These are phyloP conservation scores for Phytophthora aleatoria DNA, from an alignment of 352 stramenopile genomes.

Conservation along the genomic window DNA sequence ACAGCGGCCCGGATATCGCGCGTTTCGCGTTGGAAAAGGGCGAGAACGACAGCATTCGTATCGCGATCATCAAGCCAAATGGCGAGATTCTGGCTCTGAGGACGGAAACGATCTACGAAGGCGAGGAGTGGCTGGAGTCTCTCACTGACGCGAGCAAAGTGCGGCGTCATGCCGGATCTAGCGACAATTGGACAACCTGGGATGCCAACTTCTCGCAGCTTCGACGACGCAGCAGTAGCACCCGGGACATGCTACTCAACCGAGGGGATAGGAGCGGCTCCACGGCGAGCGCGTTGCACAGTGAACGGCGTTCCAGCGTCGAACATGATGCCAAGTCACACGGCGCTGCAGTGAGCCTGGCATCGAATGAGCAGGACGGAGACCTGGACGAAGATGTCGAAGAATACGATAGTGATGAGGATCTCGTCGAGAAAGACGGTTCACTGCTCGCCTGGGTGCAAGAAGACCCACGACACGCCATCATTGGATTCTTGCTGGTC, in stretches of 20 bases:
- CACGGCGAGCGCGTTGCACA: slow-evolving; percentile 23
- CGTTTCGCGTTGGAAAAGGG: slow-evolving; percentile 62
- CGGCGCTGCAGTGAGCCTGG: background rate
- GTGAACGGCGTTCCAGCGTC: slow-evolving; percentile 23
- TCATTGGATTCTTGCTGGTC: slow-evolving; percentile 60
- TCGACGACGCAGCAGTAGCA: slow-evolving; percentile 42
- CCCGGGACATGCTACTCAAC: slow-evolving; percentile 19
- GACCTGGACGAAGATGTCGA: slow-evolving; percentile 28
- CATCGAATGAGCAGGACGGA: slow-evolving; percentile 21
- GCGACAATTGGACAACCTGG: slow-evolving; percentile 37
- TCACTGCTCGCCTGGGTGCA: slow-evolving; percentile 72
- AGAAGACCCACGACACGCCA: slow-evolving; percentile 68
- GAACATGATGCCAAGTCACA: slow-evolving; percentile 18
- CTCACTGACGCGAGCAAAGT: slow-evolving; percentile 74
- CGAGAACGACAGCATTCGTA: slow-evolving; percentile 60
- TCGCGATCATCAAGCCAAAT: slow-evolving; percentile 72
- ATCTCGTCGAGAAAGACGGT: slow-evolving; percentile 56
- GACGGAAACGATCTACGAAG: slow-evolving; percentile 83
- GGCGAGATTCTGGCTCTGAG: slow-evolving; percentile 71
- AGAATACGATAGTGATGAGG: slow-evolving; percentile 28
- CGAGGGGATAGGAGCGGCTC: slow-evolving; percentile 25
- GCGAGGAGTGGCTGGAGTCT: slow-evolving; percentile 81
- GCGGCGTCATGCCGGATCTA: slow-evolving; percentile 19
- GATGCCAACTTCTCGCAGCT: slow-evolving; percentile 45
- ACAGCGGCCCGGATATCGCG: slow-evolving; percentile 48